Evolutionary conservation across 2,329 filamentous ascomycete genomes (phyloP), one percentile per base, ranked within the genome.

Genomic region (Lachnellula suecica): DNA sequence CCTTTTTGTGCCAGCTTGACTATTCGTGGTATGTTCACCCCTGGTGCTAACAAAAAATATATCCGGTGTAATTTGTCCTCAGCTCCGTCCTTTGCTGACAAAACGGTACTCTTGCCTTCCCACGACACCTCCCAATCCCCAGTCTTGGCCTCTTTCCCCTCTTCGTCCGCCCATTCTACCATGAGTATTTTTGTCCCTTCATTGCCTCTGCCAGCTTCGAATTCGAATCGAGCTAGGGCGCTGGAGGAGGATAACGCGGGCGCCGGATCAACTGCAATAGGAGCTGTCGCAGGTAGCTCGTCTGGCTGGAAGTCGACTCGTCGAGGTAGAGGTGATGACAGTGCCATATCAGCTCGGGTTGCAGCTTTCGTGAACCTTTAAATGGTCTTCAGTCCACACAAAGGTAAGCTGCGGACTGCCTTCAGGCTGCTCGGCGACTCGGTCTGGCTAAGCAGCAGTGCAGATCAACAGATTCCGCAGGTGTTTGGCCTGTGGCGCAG

Each of bases 111-210:
- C 69, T 94, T 95, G 41, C 89, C 88, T 38, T 91, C 83, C 91
- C 91, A 96, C 2, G 83, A 87, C 19, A 96, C 85, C 53, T 88
- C 81, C 91, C 91, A 96, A 40, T 63, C 56, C 7, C 59, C 62
- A 43, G 55, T 50, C 35, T 79, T 79, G 2, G 78, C 79, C 1
- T 71, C 70, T 47, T 74, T 70, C 2, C 72, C 59, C 81, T 55
- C 79, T 23, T 60, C 58, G 68, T 86, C 82, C 67, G 89, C 84
- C 91, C 91, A 96, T 70, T 96, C 91, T 35, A 96, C 86, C 90
- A 96, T 94, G 62, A 96, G 75, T 58, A 96, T 86, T 74, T 96
- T 96, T 57, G 90, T 95, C 37, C 91, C 91, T 59, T 92, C 87
- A 63, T 90, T 89, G 45, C 84, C 87, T 68, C 81, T 82, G 31